phyloP scores from a whole-genome alignment of 1,284 basidiomycete genomes.

The Schizophyllum commune region DNA sequence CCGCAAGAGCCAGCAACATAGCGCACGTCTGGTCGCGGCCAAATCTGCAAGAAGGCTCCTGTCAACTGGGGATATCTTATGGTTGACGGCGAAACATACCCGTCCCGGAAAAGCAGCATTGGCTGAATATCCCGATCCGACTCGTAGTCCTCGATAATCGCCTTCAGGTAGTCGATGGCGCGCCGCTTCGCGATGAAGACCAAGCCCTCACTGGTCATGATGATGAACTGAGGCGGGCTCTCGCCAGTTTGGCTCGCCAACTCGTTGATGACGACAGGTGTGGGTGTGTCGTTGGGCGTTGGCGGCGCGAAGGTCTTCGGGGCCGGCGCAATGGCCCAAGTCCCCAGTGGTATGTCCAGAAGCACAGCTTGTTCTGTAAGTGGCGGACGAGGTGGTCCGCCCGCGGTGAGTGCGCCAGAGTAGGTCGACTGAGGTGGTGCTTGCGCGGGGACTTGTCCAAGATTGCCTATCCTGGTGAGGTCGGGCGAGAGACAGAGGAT shows the following conservation, averaged over 20 bases:
- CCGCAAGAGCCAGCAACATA: slow-evolving; percentile 79
- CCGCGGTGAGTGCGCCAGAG: slow-evolving; percentile 30
- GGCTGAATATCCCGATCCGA: slow-evolving; percentile 59
- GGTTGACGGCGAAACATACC: no score
- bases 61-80: no score
- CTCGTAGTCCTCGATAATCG: slow-evolving; percentile 66
- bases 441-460: slow-evolving; percentile 48
- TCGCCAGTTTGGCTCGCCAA: slow-evolving; percentile 74
- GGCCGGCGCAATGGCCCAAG: slow-evolving; percentile 70
- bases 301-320: slow-evolving; percentile 30
- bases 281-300: slow-evolving; percentile 34
- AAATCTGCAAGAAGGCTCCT: slow-evolving; percentile 66
- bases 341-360: slow-evolving; percentile 70
- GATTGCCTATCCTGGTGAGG: slow-evolving; percentile 55
- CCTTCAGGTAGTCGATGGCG: slow-evolving; percentile 75
- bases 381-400: slow-evolving; percentile 47
- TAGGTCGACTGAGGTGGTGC: slow-evolving; percentile 31
- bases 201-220: slow-evolving; percentile 81
- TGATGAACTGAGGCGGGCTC: slow-evolving; percentile 71
- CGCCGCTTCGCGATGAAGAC: slow-evolving; percentile 80
- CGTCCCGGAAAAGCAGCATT: slow-evolving; percentile 68
- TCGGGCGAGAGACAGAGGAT: slow-evolving; percentile 74
- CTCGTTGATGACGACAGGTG: slow-evolving; percentile 61
- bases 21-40: slow-evolving; percentile 86
- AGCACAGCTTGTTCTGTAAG: slow-evolving; percentile 71